Percentiles rank a stretch among this genome's conserved stretches.
phyloP scores from a whole-genome alignment of 2,329 filamentous ascomycete species.

The Hypoxylon sp. region DNA sequence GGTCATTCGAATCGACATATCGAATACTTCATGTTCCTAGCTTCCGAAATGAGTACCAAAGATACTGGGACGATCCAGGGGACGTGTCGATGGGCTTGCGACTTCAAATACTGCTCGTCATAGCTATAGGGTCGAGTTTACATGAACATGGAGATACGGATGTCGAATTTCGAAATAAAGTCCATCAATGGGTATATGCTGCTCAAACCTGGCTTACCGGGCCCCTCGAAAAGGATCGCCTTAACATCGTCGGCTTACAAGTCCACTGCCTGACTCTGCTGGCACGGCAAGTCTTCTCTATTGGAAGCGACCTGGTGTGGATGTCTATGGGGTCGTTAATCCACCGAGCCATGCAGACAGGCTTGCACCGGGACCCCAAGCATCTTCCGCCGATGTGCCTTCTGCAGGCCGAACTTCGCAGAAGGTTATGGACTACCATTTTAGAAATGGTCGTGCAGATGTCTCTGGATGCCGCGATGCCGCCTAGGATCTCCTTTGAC shows the following conservation, averaged over 20 bases:
- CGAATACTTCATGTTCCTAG: constrained; percentile 61
- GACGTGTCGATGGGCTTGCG: constrained; percentile 35
- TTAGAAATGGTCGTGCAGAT: constrained; percentile 51
- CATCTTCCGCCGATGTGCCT: constrained; percentile 47
- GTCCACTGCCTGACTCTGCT: constrained; percentile 51
- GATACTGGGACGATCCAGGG: constrained; percentile 53
- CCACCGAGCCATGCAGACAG: constrained; percentile 55
- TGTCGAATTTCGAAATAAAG: constrained; percentile 38
- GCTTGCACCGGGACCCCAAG: constrained; percentile 53
- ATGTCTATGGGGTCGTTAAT: constrained; percentile 52
- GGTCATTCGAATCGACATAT: constrained; percentile 58
- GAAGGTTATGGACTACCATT: constrained; percentile 55
- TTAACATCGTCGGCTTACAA: constrained; percentile 49
- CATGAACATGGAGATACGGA: constrained; percentile 38
- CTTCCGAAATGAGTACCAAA: constrained; percentile 59
- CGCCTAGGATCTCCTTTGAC: constrained; percentile 49
- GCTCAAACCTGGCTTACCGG: constrained; percentile 53
- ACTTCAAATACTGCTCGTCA: constrained; percentile 51
- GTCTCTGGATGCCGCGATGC: constrained; percentile 51
- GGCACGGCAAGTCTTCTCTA: constrained; percentile 51
- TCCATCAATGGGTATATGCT: constrained; percentile 51
- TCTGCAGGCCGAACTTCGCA: constrained; percentile 50
- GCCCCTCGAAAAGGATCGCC: constrained; percentile 49
- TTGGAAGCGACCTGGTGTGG: constrained; percentile 53
- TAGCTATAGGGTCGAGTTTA: constrained; percentile 52